phyloP scores from a whole-genome alignment of 2,329 filamentous ascomycete species.

The Hypocrella siamensis region DNA sequence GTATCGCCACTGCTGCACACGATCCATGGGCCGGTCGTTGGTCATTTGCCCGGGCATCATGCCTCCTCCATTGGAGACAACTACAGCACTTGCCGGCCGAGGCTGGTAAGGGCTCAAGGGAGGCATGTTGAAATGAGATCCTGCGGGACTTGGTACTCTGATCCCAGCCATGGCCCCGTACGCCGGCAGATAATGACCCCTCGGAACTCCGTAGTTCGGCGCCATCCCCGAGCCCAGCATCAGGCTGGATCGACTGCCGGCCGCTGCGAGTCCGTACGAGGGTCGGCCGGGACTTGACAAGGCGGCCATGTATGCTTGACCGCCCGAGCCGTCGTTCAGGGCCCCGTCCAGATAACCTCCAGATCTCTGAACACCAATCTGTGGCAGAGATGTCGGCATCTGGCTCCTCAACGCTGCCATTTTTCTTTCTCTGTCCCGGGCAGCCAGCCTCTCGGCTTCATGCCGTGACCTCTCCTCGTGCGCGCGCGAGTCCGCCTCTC shows the following conservation, averaged over 20 bases:
- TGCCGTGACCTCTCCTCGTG: slow-evolving; percentile 24
- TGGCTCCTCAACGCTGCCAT: slow-evolving; percentile 31
- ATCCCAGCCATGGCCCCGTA: slow-evolving; percentile 12
- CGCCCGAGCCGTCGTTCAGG: slow-evolving; percentile 38
- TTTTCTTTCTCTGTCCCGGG: slow-evolving; percentile 28
- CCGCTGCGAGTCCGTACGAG: slow-evolving; percentile 10
- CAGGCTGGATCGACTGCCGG: slow-evolving; percentile 13
- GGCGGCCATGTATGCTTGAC: slow-evolving; percentile 12
- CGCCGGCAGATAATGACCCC: slow-evolving; percentile 8
- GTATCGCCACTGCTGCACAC: slow-evolving; percentile 27
- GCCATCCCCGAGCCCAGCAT: slow-evolving; percentile 12
- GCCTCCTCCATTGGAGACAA: slow-evolving; percentile 10
- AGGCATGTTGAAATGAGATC: slow-evolving; percentile 3
- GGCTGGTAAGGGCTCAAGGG: slow-evolving; percentile 8
- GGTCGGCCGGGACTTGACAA: slow-evolving; percentile 13
- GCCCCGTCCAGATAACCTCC: slow-evolving; percentile 34
- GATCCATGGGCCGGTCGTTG: slow-evolving; percentile 13
- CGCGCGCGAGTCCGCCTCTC: slow-evolving; percentile 23
- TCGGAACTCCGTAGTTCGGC: slow-evolving; percentile 12
- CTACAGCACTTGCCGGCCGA: slow-evolving; percentile 9
- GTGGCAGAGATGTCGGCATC: slow-evolving; percentile 27
- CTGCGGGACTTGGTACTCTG: slow-evolving; percentile 7
- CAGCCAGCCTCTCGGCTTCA: slow-evolving; percentile 23
- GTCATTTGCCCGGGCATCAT: slow-evolving; percentile 12
- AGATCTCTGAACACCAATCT: slow-evolving; percentile 15